A percentile compares a stretch with the other conserved stretches of the same genome.
phyloP scores from a whole-genome alignment of 2,329 filamentous ascomycete genomes.

The Beauveria asiatica region DNA sequence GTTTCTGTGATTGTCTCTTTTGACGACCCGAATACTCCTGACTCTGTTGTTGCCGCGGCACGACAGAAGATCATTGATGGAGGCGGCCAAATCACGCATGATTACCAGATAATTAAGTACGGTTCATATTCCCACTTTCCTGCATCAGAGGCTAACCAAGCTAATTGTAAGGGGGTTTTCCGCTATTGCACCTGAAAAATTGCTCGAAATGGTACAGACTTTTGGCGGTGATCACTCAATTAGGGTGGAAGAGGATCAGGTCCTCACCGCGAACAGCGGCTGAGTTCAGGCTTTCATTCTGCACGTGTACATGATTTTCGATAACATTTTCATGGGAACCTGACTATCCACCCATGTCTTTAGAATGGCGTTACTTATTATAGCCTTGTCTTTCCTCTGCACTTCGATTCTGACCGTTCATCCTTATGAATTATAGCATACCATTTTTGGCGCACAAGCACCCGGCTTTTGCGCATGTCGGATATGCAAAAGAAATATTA shows the following conservation, averaged over 20 bases:
- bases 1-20: constrained; percentile 76
- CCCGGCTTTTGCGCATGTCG: not conserved
- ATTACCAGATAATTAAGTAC: constrained; percentile 62
- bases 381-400: not conserved
- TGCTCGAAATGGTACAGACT: constrained; percentile 58
- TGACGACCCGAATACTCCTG: constrained; percentile 54
- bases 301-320: not conserved
- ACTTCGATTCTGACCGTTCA: not conserved
- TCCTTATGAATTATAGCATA: not conserved
- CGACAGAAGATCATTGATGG: constrained; percentile 61
- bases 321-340: not conserved
- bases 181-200: constrained; percentile 60
- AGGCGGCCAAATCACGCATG: constrained; percentile 71
- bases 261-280: constrained; percentile 40
- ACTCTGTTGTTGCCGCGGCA: constrained; percentile 59
- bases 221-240: constrained; percentile 42
- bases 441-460: not conserved
- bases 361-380: not conserved
- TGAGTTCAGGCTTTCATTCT: not conserved
- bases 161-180: constrained; percentile 63
- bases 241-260: constrained; percentile 66
- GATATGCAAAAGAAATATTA: no score
- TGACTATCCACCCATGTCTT: constrained; percentile 1
- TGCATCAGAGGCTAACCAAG: not conserved
- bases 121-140: constrained; percentile 19